Percentiles rank a stretch among this genome's conserved stretches.
phyloP scores from a whole-genome alignment of 2,329 filamentous ascomycete species.

The Fusarium nelsonii region DNA sequence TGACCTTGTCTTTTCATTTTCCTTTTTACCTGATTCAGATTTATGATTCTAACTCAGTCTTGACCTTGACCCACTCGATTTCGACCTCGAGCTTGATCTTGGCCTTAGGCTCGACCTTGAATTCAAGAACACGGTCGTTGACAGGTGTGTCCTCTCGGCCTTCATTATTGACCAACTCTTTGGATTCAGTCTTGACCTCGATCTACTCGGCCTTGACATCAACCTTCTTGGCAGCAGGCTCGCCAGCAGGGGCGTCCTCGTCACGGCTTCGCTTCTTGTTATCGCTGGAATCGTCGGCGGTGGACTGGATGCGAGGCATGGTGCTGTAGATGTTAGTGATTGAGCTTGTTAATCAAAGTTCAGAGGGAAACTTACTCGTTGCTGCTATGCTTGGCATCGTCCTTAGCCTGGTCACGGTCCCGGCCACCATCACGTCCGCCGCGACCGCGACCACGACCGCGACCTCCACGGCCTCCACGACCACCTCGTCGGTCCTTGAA shows the following conservation, averaged over 20 bases:
- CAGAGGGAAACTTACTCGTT: slow-evolving; percentile 43
- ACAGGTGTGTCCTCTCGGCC: background rate
- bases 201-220: slow-evolving; percentile 67
- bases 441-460: slow-evolving; percentile 58
- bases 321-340: slow-evolving; percentile 40
- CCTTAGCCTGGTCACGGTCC: slow-evolving; percentile 52
- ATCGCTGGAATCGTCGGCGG: slow-evolving; percentile 52
- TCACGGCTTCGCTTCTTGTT: slow-evolving; percentile 69
- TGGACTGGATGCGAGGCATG: slow-evolving; percentile 60
- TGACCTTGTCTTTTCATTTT: slow-evolving; percentile 9
- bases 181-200: slow-evolving; percentile 61
- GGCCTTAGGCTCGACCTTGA: slow-evolving; percentile 51
- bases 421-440: slow-evolving; percentile 57
- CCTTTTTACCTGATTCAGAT: background rate
- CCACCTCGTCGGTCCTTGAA: slow-evolving; percentile 64
- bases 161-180: background rate
- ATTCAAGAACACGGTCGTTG: background rate
- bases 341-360: background rate
- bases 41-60: slow-evolving; percentile 51
- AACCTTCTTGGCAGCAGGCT: slow-evolving; percentile 72
- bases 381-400: slow-evolving; percentile 46
- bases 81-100: slow-evolving; percentile 71
- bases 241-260: slow-evolving; percentile 59
- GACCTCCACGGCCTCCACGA: slow-evolving; percentile 59
- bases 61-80: slow-evolving; percentile 65